Base-by-base conservation (phyloP, 1,284 basidiomycete genomes). In the Peniophora sp. region DNA sequence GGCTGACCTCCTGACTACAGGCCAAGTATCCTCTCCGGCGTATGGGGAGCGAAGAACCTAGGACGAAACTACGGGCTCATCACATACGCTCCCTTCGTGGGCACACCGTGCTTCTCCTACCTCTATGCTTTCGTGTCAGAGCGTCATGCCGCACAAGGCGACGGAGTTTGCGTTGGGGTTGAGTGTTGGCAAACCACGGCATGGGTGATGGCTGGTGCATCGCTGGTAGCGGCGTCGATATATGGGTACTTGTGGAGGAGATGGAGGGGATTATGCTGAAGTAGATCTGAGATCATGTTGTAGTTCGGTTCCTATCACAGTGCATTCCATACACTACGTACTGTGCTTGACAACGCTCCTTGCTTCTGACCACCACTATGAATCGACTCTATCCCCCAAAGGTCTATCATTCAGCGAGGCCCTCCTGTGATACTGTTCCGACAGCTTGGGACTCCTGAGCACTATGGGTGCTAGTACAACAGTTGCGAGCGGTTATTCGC, bases 31-130 rank as follows among this genome's bases (percentile, higher is more conserved):
- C 66, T 87, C 3, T 79, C 81, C 5, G 73, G 81, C 2, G 72
- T 85, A 20, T 90, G 85, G 83, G 87, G 87, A 12, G 62, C 74
- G 24, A 61, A 70, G n/a, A 76, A 86, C 56, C 68, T 83, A 1
- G 87, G 80, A 11, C 77, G 87, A 52, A 90, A 89, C 64, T 89
- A 82, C 56, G 87, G 87, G 22, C 68, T 87, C 42, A 62, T 87
- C 51, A 79, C 82, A 41, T 87, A 86, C 55, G 79, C 85, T 0
- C 81, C 85, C 6, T 85, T 89, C 64, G 62, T 81, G 23, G 87
- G 86, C 9, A 88, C 85, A 0, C 79, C 85, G 1, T 41, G 79
- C 1, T 89, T 88, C 60, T 87, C 87, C 3, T 88, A 85, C 61
- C 61, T 89, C 0, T 90, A 87, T 54, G 86, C 87, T 9, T 80